Conservation (phyloP, 2,329 filamentous ascomycete species). For the Aaosphaeria pasadenensis region DNA sequence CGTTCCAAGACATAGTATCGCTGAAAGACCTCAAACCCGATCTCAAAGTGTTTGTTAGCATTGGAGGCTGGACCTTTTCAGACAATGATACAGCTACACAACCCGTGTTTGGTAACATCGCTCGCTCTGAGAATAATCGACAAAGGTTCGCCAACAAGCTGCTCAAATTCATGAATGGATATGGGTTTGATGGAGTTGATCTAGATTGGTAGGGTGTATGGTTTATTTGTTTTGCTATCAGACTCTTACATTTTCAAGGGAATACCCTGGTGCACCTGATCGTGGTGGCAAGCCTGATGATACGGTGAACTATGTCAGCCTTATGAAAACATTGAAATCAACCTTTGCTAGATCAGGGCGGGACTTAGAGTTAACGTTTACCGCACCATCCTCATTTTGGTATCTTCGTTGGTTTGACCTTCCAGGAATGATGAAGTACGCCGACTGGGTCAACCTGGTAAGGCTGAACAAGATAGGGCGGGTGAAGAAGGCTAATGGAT, state of each 20-base stretch:
- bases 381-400: constrained; percentile 21
- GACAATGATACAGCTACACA: constrained; percentile 31
- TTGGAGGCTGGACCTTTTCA: constrained; percentile 42
- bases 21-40: neutral
- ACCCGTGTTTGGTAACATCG: constrained; percentile 36
- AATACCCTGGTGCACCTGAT: constrained; percentile 31
- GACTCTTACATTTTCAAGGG: constrained; percentile 13
- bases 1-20: neutral
- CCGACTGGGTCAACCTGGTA: neutral
- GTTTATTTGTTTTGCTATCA: too few species aligned
- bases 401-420: constrained; percentile 25
- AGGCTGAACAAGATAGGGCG: neutral
- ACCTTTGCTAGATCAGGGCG: constrained; percentile 3
- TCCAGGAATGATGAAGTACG: neutral
- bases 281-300: constrained; percentile 35
- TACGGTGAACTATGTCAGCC: neutral
- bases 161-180: constrained; percentile 40
- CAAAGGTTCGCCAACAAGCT: constrained; percentile 38
- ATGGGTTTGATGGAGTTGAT: constrained; percentile 44
- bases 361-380: constrained; percentile 16
- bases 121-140: constrained; percentile 23
- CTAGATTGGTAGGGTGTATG: constrained; percentile 39
- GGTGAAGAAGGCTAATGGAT: neutral
- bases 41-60: constrained; percentile 34
- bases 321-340: neutral